phyloP scores from a whole-genome alignment of 305 asterid genomes.

The Rubia peregrina region DNA sequence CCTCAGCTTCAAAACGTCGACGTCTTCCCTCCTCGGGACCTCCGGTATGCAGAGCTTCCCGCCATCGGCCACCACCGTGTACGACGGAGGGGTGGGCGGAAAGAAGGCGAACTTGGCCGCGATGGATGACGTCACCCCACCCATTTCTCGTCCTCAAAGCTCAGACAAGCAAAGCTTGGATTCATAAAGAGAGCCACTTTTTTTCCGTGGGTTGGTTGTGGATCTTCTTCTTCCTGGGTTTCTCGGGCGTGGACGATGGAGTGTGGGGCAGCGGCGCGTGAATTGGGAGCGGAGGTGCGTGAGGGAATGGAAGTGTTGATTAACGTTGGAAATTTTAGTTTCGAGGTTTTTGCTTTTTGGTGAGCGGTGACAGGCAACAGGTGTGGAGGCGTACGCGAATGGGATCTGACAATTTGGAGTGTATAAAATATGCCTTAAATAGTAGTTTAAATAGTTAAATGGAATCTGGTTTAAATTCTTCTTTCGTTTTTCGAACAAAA shows the following conservation, averaged over 20 bases:
- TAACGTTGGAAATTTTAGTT: neutral
- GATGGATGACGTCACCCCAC: conserved; percentile 94
- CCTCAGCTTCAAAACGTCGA: conserved; percentile 65
- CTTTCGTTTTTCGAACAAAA: no score
- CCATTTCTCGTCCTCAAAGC: conserved; percentile 35
- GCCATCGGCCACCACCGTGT: conserved; percentile 63
- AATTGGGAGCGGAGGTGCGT: conserved; percentile 9
- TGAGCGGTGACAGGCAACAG: conserved; percentile 4
- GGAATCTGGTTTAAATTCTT: neutral
- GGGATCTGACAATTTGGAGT: conserved; percentile 15
- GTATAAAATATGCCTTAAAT: conserved; percentile 2
- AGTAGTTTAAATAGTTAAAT: neutral
- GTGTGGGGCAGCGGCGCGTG: conserved; percentile 24
- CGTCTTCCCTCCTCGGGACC: conserved; percentile 67
- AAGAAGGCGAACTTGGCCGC: conserved; percentile 97
- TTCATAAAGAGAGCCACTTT: conserved; percentile 42
- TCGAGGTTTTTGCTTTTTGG: neutral
- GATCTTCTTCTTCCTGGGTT: conserved; percentile 28
- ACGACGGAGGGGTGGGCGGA: conserved; percentile 93
- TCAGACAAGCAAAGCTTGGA: conserved; percentile 16
- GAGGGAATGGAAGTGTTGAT: neutral
- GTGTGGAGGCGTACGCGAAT: conserved; percentile 1
- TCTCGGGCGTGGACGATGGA: neutral
- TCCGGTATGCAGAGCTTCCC: conserved; percentile 66
- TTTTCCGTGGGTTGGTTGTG: neutral